phyloP scores from a whole-genome alignment of 2,329 filamentous ascomycete genomes.

The Grosmannia penicillata region DNA sequence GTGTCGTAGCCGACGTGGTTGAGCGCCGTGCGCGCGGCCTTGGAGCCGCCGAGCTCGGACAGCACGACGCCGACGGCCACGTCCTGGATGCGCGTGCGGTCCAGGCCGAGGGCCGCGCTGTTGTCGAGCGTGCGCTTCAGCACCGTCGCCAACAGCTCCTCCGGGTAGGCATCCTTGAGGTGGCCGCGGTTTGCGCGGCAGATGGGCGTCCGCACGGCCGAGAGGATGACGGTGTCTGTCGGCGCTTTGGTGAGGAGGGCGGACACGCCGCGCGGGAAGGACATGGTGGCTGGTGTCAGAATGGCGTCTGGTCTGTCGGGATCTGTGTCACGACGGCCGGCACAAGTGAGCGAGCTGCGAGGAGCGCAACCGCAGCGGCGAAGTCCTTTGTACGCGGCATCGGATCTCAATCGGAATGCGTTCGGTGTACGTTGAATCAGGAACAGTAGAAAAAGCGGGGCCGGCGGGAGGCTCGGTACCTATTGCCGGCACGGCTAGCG shows the following conservation, averaged over 20 bases:
- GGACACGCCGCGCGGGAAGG: slow-evolving; percentile 50
- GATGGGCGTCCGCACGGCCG: slow-evolving; percentile 76
- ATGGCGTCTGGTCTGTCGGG: background rate
- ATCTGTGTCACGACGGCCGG: too few relatives aligned
- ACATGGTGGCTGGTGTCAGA: slow-evolving; percentile 20
- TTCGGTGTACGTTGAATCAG: too few relatives aligned
- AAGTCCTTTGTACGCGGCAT: too few relatives aligned
- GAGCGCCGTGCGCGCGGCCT: slow-evolving; percentile 82
- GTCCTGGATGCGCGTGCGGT: slow-evolving; percentile 58
- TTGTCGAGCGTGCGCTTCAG: slow-evolving; percentile 49
- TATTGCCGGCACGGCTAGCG: too few relatives aligned
- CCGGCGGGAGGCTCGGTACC: too few relatives aligned
- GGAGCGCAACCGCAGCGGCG: too few relatives aligned
- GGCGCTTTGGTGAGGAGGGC: slow-evolving; percentile 66
- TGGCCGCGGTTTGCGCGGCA: slow-evolving; percentile 71
- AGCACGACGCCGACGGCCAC: slow-evolving; percentile 80
- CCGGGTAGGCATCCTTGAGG: slow-evolving; percentile 78
- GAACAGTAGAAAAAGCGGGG: too few relatives aligned
- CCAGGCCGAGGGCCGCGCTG: slow-evolving; percentile 53
- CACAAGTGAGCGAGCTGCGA: too few relatives aligned
- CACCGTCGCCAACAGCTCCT: slow-evolving; percentile 64
- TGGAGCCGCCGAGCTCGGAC: slow-evolving; percentile 77
- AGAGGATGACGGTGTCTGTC: slow-evolving; percentile 75
- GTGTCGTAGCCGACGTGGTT: slow-evolving; percentile 65
- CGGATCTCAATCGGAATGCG: too few relatives aligned